Base-by-base conservation (phyloP, 1,284 basidiomycete genomes). In the Ganoderma multipileum region DNA sequence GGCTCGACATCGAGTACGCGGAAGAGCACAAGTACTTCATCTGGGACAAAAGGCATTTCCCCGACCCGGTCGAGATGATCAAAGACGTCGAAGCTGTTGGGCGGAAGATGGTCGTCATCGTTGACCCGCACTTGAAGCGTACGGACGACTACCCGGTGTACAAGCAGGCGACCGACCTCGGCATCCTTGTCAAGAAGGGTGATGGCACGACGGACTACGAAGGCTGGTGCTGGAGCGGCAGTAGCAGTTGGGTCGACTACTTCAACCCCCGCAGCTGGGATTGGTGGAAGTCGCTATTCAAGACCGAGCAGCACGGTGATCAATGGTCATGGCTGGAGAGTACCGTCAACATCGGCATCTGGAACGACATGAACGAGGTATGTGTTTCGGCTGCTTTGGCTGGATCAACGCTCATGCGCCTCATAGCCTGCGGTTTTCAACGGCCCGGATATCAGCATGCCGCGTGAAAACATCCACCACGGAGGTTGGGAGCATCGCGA, bases 301-400 rank as follows among this genome's bases (percentile, higher is more conserved):
- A 91, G 78, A 88, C 89, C 36, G 79, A 81, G 76, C 76, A 84
- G 61, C 77, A 80, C 36, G 71, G 83, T 50, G 85, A 81, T 12
- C 83, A 85, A 41, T 95, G 89, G 87, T 82, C 87, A 2, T 95
- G 93, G 93, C 86, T 84, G 0, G 83, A 92, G 69, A 94, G 92
- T 72, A 95, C 94, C 1, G 88, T 90, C 60, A 89, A 91, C 75
- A 87, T 98, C 12, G 92, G 91, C 77, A 94, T 99, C 70, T 98
- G 97, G 96, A 99, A 98, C 80, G 97, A 99, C 79, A 99, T 99
- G 97, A 99, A 98, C 78, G 97, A 99, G 87, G 94, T 76, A 18
- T 3, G 64, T 63, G 33, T 20, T 33, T 38, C 14, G 12, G 38
- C 28, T n/a, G 66, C 8, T 2, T n/a, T 23, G n/a, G 7, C 28